Conservation (phyloP, 75 land plant species). For the Pinus albicaulis region DNA sequence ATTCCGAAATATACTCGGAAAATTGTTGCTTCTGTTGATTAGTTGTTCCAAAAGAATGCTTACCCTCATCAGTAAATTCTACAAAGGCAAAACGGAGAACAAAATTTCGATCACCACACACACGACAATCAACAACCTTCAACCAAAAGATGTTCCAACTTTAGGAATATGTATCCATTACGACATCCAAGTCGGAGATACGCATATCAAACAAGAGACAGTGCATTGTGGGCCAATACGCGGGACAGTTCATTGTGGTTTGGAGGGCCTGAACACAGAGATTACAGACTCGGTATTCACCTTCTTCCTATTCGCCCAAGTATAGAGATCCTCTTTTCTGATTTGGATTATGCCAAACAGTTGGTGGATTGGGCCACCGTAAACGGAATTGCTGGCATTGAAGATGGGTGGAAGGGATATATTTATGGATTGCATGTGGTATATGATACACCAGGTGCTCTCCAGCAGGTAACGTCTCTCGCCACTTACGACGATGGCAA, state of each 20-base stretch:
- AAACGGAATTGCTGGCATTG: conserved; percentile 47
- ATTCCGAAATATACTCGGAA: too few relatives aligned
- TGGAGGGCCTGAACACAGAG: conserved; percentile 76
- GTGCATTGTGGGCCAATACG: conserved; percentile 91
- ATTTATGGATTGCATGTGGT: conserved; percentile 36
- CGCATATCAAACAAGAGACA: too few relatives aligned
- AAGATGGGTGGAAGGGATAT: conserved; percentile 84
- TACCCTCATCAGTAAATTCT: too few relatives aligned
- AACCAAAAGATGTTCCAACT: too few relatives aligned
- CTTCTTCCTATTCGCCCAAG: conserved; percentile 77
- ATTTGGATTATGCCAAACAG: conserved; percentile 50
- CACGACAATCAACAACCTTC: too few relatives aligned
- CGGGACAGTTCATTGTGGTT: conserved; percentile 91
- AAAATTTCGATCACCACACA: too few relatives aligned
- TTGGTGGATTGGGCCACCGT: conserved; percentile 79
- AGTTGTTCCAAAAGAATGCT: too few relatives aligned
- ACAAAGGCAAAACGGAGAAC: too few relatives aligned
- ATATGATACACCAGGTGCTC: conserved; percentile 59
- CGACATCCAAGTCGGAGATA: too few relatives aligned
- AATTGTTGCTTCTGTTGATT: too few relatives aligned
- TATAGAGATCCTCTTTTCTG: conserved; percentile 66
- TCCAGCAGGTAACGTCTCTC: conserved; percentile 40
- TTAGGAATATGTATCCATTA: too few relatives aligned
- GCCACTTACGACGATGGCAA: conserved; percentile 82
- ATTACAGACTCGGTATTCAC: conserved; percentile 86